Evolutionary conservation across 179 eudicot species (phyloP), one percentile per base, ranked within the genome.

Genomic region (Spinacia oleracea): DNA sequence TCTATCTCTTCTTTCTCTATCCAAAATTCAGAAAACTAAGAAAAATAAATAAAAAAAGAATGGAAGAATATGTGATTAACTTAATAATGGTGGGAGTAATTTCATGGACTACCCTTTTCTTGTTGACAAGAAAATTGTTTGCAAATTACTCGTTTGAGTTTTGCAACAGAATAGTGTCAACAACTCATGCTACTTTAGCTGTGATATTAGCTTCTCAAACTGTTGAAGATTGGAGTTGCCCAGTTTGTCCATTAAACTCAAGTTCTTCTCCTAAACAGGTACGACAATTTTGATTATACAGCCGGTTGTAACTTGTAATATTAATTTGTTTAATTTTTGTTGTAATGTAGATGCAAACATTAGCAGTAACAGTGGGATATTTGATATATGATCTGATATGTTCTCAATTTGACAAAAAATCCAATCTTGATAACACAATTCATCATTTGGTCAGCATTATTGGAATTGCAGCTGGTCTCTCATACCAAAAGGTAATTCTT

Each of bases 361-460:
- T 93, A 70, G 92, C 89, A 50, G 84, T 95, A 62, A 83, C 83
- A 50, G 77, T 82, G 2, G 85, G 91, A 31, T 95, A 95, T 79
- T 74, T 93, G 78, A 83, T 91, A 45, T 95, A 95, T 82, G 98
- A 95, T 86, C 46, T 93, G 18, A 78, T 87, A 18, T 89, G 95
- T 84, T 90, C 89, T 51, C 84, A 78, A 3, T 90, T 93, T 42
- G 93, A 89, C 70, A 81, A 85, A 27, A 76, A 70, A 14, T 40
- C 88, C 20, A 87, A 78, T 82, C 51, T 93, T 75, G 98, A 96
- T 72, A 93, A 93, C 64, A 80, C 88, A 2, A 74, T 93, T 38
- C 99, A 96, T 50, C 99, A 96, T 84, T 80, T 96, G 67, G 96
- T 93, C 62, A 84, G 94, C 87, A 91, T 96, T 81, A 77, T 96